phyloP scores from a whole-genome alignment of 2,329 filamentous ascomycete genomes.

The Grosmannia penicillata region DNA sequence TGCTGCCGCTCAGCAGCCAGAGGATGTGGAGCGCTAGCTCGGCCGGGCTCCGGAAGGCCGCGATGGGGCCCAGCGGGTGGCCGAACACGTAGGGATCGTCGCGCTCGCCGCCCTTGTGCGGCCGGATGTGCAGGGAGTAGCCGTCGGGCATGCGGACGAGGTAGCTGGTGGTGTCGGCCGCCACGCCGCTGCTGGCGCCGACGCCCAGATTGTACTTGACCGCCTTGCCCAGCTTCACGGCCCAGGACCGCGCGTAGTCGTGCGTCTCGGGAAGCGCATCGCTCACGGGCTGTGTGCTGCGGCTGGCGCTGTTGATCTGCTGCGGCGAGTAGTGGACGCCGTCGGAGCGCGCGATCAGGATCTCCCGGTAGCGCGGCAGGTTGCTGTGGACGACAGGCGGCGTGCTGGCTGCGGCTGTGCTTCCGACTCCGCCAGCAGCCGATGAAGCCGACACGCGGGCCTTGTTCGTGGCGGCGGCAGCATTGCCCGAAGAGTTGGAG shows the following conservation, averaged over 20 bases:
- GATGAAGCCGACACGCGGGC: too few species aligned
- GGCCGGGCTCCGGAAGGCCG: conserved; percentile 32
- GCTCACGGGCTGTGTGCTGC: conserved; percentile 8
- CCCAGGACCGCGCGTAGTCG: conserved; percentile 11
- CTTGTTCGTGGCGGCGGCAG: neutral
- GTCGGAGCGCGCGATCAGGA: conserved; percentile 10
- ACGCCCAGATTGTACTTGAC: conserved; percentile 12
- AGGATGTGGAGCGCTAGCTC: conserved; percentile 37
- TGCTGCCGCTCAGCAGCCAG: conserved; percentile 33
- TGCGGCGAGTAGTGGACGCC: conserved; percentile 10
- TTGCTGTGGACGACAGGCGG: neutral
- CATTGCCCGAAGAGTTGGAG: neutral
- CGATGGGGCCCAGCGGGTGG: conserved; percentile 10
- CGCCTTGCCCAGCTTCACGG: conserved; percentile 12
- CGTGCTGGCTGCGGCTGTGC: neutral
- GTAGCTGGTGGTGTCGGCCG: conserved; percentile 7
- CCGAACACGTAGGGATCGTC: conserved; percentile 26
- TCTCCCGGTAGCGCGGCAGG: conserved; percentile 9
- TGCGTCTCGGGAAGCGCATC: conserved; percentile 8
- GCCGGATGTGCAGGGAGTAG: conserved; percentile 10
- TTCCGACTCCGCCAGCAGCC: too few species aligned
- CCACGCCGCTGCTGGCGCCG: neutral
- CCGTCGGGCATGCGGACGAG: conserved; percentile 11
- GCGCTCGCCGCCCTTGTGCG: conserved; percentile 37
- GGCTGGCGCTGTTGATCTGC: conserved; percentile 12